Percentiles rank a stretch among this genome's conserved stretches.
Evolutionary conservation across 176 grass and related monocot genomes (phyloP).

Genomic region (Hordeum marinum): DNA sequence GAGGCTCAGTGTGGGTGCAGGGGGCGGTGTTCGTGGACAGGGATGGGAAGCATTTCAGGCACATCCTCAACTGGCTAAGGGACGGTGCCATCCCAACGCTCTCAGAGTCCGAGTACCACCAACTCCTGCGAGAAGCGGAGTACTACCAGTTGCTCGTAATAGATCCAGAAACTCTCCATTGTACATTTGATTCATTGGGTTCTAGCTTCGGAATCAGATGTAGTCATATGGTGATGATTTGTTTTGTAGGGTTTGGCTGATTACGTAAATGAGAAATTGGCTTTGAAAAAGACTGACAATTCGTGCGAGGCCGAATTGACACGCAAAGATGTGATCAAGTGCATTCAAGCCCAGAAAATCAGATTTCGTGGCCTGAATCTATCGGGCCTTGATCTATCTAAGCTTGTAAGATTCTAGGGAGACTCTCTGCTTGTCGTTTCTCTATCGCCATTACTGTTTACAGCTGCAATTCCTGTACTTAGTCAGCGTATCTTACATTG

Average conservation of each 20-base stretch:
- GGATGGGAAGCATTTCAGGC: constrained; percentile 87
- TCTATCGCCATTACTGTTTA: background rate
- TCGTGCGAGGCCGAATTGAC: constrained; percentile 26
- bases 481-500: background rate
- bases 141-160: constrained; percentile 86
- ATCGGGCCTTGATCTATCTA: constrained; percentile 80
- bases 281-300: constrained; percentile 9
- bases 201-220: background rate
- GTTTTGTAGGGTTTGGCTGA: constrained; percentile 33
- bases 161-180: background rate
- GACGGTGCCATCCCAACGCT: constrained; percentile 58
- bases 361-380: constrained; percentile 83
- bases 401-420: constrained; percentile 59
- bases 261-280: constrained; percentile 37
- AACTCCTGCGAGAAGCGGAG: constrained; percentile 81
- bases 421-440: background rate
- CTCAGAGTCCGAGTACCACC: constrained; percentile 54
- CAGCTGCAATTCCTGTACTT: background rate
- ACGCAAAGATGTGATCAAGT: constrained; percentile 45
- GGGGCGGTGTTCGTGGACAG: constrained; percentile 86
- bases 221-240: background rate
- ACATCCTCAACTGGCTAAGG: constrained; percentile 90
- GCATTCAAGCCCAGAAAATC: constrained; percentile 62
- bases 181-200: background rate
- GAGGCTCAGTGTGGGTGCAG: constrained; percentile 34